Conservation (phyloP, 78 protist species). For the Pelomyxa schiedti region DNA sequence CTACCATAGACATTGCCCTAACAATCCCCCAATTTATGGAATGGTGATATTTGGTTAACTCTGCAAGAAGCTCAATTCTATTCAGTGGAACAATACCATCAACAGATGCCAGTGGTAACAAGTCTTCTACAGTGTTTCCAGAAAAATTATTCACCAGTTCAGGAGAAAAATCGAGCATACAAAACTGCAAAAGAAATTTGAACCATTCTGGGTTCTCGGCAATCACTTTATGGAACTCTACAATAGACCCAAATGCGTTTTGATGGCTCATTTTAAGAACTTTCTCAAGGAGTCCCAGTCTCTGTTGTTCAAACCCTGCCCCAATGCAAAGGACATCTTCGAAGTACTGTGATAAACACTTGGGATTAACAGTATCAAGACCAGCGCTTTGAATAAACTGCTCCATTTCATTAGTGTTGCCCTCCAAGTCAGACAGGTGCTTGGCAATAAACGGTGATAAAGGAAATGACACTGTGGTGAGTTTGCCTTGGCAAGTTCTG, state of each 20-base stretch:
- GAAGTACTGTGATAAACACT: background rate
- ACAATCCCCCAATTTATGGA: constrained; percentile 11
- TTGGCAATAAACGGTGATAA: constrained; percentile 1
- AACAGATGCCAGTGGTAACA: background rate
- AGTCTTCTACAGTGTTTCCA: constrained; percentile 8
- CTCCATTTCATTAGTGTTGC: background rate
- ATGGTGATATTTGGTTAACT: background rate
- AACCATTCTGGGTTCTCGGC: constrained; percentile 6
- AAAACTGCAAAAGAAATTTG: background rate
- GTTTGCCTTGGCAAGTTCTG: background rate
- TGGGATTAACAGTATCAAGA: background rate
- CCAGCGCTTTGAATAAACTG: background rate
- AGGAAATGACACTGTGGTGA: constrained; percentile 2
- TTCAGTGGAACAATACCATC: constrained; percentile 12
- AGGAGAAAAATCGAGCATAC: background rate
- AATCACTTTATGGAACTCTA: constrained; percentile 12
- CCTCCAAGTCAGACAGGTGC: constrained; percentile 3
- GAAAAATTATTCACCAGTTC: background rate
- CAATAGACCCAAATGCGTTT: constrained; percentile 4
- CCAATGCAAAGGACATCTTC: constrained; percentile 4
- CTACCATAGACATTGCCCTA: constrained; percentile 5
- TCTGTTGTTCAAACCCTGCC: background rate
- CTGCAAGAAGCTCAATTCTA: background rate
- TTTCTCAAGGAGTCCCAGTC: background rate
- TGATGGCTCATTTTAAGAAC: background rate